phyloP scores from a whole-genome alignment of 768 basidiomycete species.

The Xerocomus spinulosus region DNA sequence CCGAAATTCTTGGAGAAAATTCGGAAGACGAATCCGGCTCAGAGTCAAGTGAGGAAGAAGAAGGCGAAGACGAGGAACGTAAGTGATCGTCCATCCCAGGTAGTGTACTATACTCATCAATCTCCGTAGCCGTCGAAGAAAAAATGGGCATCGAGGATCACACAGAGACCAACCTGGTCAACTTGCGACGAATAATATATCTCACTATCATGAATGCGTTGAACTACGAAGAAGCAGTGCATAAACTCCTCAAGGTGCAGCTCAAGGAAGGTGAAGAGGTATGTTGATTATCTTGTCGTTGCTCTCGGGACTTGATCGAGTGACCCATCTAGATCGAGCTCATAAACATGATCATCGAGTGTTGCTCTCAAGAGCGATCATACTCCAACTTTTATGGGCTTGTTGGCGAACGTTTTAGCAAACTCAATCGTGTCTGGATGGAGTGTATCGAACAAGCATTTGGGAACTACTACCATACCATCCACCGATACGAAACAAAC shows the following conservation, averaged over 20 bases:
- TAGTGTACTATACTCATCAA: constrained; percentile 26
- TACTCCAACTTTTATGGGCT: constrained; percentile 98
- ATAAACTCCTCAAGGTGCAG: constrained; percentile 93
- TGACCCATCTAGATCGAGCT: constrained; percentile 69
- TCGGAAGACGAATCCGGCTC: constrained; percentile 67
- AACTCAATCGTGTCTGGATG: constrained; percentile 93
- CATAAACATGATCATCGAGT: constrained; percentile 98
- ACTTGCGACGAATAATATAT: constrained; percentile 90
- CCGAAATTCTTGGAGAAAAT: constrained; percentile 89
- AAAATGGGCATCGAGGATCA: constrained; percentile 91
- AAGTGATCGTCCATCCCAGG: not conserved
- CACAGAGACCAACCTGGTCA: constrained; percentile 94
- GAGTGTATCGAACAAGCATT: constrained; percentile 87
- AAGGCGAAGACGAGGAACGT: constrained; percentile 51
- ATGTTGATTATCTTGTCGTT: constrained; percentile 14
- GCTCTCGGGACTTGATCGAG: not conserved
- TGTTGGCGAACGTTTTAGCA: constrained; percentile 93
- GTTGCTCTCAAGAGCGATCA: constrained; percentile 98
- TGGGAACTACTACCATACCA: constrained; percentile 85
- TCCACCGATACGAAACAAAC: constrained; percentile 98
- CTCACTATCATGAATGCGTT: constrained; percentile 98
- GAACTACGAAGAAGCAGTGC: constrained; percentile 98
- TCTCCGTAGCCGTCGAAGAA: constrained; percentile 54
- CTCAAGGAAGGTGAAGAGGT: constrained; percentile 94
- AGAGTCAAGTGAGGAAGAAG: constrained; percentile 59